phyloP scores from a whole-genome alignment of 2,329 filamentous ascomycete genomes.

The Penicillium sp. region DNA sequence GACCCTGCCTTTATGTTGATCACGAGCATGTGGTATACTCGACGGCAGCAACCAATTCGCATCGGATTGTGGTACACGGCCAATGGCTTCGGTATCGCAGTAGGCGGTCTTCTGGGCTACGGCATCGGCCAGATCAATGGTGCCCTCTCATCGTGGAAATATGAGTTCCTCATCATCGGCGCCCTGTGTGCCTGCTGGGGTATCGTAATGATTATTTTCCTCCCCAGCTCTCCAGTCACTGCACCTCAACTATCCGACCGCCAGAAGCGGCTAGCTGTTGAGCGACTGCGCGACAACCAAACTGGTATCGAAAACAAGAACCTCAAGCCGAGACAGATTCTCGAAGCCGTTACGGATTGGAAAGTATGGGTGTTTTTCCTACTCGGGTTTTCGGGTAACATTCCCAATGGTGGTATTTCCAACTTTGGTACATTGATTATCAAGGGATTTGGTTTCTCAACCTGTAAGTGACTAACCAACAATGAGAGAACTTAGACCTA shows the following conservation, averaged over 20 bases:
- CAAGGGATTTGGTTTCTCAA: constrained; percentile 44
- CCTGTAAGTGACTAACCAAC: constrained; percentile 34
- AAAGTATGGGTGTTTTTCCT: constrained; percentile 14
- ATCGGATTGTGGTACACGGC: constrained; percentile 33
- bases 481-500: not conserved
- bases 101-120: constrained; percentile 45
- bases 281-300: constrained; percentile 24
- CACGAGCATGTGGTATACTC: constrained; percentile 19
- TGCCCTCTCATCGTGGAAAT: constrained; percentile 23
- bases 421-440: constrained; percentile 33
- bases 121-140: constrained; percentile 43
- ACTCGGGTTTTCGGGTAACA: constrained; percentile 12
- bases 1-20: constrained; percentile 60
- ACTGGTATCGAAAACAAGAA: constrained; percentile 17
- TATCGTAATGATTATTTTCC: constrained; percentile 20
- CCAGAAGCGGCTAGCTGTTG: constrained; percentile 31
- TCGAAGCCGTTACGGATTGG: constrained; percentile 11
- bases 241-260: constrained; percentile 34
- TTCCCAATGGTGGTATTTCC: constrained; percentile 33
- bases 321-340: constrained; percentile 10
- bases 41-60: constrained; percentile 25
- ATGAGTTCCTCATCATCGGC: constrained; percentile 33
- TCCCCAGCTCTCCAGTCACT: constrained; percentile 39
- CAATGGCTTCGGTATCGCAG: constrained; percentile 44
- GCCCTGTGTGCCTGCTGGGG: constrained; percentile 27